Evolutionary conservation across 345 rosid genomes (phyloP).

Genomic region (Pelargonium nanum): DNA sequence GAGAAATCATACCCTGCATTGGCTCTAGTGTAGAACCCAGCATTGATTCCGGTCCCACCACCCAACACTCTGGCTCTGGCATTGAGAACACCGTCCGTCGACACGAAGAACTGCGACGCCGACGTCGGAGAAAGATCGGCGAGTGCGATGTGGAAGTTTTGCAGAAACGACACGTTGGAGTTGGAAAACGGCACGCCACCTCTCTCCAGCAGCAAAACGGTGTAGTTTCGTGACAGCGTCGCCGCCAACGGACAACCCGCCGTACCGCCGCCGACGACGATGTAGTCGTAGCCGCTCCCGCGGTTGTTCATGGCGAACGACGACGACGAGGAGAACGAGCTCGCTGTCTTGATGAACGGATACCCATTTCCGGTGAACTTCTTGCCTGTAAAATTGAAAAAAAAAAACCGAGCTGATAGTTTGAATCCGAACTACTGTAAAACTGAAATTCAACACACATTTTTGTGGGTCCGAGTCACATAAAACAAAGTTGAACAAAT

Average conservation of each 20-base stretch:
- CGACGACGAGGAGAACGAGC: conserved; percentile 56
- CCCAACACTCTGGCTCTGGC: conserved; percentile 91
- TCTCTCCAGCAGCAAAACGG: conserved; percentile 73
- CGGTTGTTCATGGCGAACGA: conserved; percentile 35
- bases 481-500: too few species aligned
- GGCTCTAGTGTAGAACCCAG: conserved; percentile 88
- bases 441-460: too few species aligned
- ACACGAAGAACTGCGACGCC: conserved; percentile 72
- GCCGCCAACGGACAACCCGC: conserved; percentile 95
- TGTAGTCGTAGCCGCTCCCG: conserved; percentile 53
- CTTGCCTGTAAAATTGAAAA: not conserved
- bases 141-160: conserved; percentile 67
- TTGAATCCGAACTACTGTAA: too few species aligned
- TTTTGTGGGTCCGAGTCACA: too few species aligned
- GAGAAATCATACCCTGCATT: conserved; percentile 40
- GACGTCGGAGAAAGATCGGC: conserved; percentile 68
- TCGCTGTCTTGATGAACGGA: conserved; percentile 71
- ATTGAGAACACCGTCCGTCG: conserved; percentile 89
- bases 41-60: conserved; percentile 86
- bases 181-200: conserved; percentile 92
- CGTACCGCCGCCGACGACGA: conserved; percentile 89
- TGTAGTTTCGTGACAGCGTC: conserved; percentile 69
- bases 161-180: conserved; percentile 66
- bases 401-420: too few species aligned
- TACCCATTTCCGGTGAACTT: conserved; percentile 21